phyloP scores from a whole-genome alignment of 164 flowering plant genomes.

The Stephania japonica region DNA sequence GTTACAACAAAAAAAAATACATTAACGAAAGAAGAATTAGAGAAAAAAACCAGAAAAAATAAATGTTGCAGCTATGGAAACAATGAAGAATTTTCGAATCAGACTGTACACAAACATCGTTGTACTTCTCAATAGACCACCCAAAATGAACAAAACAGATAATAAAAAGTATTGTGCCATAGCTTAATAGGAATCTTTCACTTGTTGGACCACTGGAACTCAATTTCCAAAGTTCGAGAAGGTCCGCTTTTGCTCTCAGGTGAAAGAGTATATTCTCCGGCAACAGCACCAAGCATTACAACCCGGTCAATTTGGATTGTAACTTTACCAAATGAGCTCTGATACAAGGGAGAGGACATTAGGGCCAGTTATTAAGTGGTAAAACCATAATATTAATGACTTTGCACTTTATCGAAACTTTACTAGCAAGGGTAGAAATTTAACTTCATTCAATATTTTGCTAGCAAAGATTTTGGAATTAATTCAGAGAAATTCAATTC shows the following conservation, averaged over 20 bases:
- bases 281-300: constrained; percentile 84
- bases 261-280: constrained; percentile 79
- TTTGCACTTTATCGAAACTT: constrained; percentile 29
- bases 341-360: constrained; percentile 17
- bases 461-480: too few relatives aligned
- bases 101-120: constrained; percentile 24
- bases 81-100: constrained; percentile 5
- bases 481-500: too few relatives aligned
- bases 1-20: not conserved
- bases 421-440: too few relatives aligned
- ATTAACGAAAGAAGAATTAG: too few relatives aligned
- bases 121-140: not conserved
- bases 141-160: constrained; percentile 11
- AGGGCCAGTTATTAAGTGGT: constrained; percentile 4
- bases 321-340: constrained; percentile 96
- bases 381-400: not conserved
- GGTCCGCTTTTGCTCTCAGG: constrained; percentile 89
- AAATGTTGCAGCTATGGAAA: not conserved
- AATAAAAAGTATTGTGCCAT: not conserved
- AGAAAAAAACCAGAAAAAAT: not conserved
- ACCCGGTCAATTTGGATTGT: constrained; percentile 94
- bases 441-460: too few relatives aligned
- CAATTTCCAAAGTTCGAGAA: constrained; percentile 76
- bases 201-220: constrained; percentile 94
- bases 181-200: constrained; percentile 14